Evolutionary conservation across 2,329 filamentous ascomycete genomes (phyloP).

Genomic region (Westerdykella sp.): DNA sequence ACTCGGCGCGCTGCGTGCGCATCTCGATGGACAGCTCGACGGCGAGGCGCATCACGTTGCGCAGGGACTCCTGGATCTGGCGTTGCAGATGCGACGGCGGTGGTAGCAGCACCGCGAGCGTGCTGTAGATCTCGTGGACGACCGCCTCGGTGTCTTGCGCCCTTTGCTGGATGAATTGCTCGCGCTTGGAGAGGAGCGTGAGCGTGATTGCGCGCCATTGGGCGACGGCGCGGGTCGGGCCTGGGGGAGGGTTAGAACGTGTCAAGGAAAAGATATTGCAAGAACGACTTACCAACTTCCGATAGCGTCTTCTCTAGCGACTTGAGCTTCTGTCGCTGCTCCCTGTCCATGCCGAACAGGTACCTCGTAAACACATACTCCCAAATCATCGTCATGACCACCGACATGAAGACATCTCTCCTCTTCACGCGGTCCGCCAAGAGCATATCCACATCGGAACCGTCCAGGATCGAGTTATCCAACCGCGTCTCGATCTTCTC

Average conservation of each 20-base stretch:
- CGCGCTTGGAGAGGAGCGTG: constrained; percentile 74
- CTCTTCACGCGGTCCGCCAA: constrained; percentile 81
- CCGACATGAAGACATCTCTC: constrained; percentile 95
- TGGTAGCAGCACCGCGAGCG: constrained; percentile 75
- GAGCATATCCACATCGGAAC: constrained; percentile 83
- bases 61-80: constrained; percentile 77
- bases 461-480: constrained; percentile 90
- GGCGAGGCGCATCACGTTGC: constrained; percentile 80
- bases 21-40: constrained; percentile 92
- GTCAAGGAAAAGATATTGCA: not conserved
- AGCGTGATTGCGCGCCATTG: constrained; percentile 96
- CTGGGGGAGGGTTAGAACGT: constrained; percentile 14
- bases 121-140: constrained; percentile 83
- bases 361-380: constrained; percentile 98
- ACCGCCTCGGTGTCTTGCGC: constrained; percentile 90
- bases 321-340: constrained; percentile 96
- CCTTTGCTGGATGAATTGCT: constrained; percentile 74
- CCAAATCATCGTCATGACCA: constrained; percentile 99
- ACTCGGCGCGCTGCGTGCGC: constrained; percentile 93
- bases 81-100: constrained; percentile 74
- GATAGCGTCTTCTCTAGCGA: constrained; percentile 83
- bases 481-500: constrained; percentile 91
- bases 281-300: constrained; percentile 58
- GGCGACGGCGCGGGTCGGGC: constrained; percentile 79
- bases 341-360: constrained; percentile 96